Conservation (phyloP, 2,329 filamentous ascomycete species). For the Fusarium dimerum region DNA sequence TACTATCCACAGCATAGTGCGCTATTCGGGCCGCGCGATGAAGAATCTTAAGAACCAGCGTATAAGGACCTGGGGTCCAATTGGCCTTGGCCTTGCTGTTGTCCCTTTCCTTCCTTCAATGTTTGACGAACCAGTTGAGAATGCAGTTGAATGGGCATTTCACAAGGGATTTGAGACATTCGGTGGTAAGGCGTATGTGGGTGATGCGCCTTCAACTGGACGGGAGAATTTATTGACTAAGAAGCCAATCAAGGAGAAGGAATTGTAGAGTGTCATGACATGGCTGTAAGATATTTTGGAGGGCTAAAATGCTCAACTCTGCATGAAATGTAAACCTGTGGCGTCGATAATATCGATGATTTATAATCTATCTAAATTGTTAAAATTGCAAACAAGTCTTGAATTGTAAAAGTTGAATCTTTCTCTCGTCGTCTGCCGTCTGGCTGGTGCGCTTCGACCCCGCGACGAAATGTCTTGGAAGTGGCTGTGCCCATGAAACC, state of each 20-base stretch:
- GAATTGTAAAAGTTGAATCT: background rate
- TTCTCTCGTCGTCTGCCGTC: background rate
- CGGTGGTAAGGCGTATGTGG: conserved; percentile 63
- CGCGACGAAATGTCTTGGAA: conserved; percentile 14
- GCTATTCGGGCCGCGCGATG: conserved; percentile 83
- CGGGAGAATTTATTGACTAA: conserved; percentile 43
- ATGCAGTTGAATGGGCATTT: conserved; percentile 88
- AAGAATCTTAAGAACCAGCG: conserved; percentile 76
- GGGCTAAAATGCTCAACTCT: conserved; percentile 26
- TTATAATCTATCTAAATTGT: background rate
- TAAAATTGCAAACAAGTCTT: background rate
- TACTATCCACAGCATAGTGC: conserved; percentile 90
- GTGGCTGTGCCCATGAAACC: conserved; percentile 16
- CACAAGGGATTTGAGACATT: conserved; percentile 76
- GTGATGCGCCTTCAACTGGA: conserved; percentile 55
- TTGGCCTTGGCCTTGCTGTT: conserved; percentile 75
- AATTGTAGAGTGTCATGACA: conserved; percentile 34
- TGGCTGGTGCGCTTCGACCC: conserved; percentile 9
- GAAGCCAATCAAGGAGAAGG: conserved; percentile 46
- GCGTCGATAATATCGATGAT: background rate
- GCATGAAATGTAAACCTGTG: conserved; percentile 7
- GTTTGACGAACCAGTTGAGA: conserved; percentile 91
- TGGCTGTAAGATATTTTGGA: conserved; percentile 15
- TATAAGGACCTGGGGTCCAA: conserved; percentile 83
- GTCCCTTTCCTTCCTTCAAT: conserved; percentile 83